Conservation (phyloP, 148 eudicot species). For the Amaranthus palmeri region DNA sequence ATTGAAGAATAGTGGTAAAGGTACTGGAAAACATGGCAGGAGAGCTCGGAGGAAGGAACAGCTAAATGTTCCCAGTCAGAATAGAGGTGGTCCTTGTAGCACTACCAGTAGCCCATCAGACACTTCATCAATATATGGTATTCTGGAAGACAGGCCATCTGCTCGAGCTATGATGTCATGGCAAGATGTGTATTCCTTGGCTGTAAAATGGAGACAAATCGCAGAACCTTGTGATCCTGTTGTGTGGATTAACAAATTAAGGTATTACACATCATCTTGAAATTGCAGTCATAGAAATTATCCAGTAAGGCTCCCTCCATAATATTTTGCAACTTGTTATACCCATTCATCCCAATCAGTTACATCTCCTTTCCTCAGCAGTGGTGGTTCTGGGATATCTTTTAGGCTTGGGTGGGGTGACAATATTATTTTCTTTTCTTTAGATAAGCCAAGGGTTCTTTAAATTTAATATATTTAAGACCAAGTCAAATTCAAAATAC, state of each 20-base stretch:
- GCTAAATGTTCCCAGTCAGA: slow-evolving; percentile 53
- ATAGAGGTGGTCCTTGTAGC: slow-evolving; percentile 97
- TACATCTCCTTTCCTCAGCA: background rate
- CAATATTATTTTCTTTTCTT: no score
- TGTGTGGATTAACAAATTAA: slow-evolving; percentile 91
- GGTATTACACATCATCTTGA: slow-evolving; percentile 39
- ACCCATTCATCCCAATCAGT: background rate
- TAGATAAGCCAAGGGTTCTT: no score
- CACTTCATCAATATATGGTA: slow-evolving; percentile 46
- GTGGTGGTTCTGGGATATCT: background rate
- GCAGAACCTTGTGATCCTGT: slow-evolving; percentile 99
- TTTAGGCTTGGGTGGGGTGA: no score
- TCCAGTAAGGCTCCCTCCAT: background rate
- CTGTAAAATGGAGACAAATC: slow-evolving; percentile 98
- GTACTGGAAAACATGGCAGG: slow-evolving; percentile 59
- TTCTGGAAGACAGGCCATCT: slow-evolving; percentile 57
- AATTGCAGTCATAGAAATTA: slow-evolving; percentile 4
- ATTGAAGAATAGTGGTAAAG: slow-evolving; percentile 65
- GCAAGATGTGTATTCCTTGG: slow-evolving; percentile 82
- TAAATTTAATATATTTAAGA: no score
- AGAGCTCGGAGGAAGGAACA: slow-evolving; percentile 71
- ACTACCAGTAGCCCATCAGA: slow-evolving; percentile 75
- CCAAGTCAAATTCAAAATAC: no score
- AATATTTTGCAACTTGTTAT: background rate
- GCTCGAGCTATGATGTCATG: slow-evolving; percentile 69